A percentile compares a stretch with the other conserved stretches of the same genome.
Evolutionary conservation across 140 eudicot species (phyloP).

Genomic region (Cichorium intybus): DNA sequence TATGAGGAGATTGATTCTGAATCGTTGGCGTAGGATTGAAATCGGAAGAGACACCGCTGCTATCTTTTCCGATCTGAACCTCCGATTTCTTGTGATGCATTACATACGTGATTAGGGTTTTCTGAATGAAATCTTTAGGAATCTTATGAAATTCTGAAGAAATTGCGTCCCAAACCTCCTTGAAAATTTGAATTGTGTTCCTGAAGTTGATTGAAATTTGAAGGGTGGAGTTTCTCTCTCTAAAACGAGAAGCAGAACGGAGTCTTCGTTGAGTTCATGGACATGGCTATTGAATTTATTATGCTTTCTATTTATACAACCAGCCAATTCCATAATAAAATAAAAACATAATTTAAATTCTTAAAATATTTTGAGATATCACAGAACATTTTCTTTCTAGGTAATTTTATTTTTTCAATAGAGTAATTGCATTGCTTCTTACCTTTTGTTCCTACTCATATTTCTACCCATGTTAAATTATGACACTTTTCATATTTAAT

Average conservation of each 20-base stretch:
- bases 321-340: background rate
- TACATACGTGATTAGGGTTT: conserved; percentile 33
- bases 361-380: background rate
- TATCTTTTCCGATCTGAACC: conserved; percentile 96
- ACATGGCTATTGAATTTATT: conserved; percentile 19
- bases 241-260: conserved; percentile 45
- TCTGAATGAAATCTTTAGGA: background rate
- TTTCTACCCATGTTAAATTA: too few species aligned
- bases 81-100: conserved; percentile 99
- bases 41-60: conserved; percentile 98
- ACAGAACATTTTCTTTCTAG: background rate
- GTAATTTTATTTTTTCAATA: too few species aligned
- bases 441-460: too few species aligned
- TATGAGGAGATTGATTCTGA: conserved; percentile 6
- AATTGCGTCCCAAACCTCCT: background rate
- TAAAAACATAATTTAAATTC: background rate
- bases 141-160: background rate
- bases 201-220: background rate
- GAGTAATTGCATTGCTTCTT: too few species aligned
- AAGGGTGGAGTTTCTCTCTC: conserved; percentile 20
- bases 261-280: conserved; percentile 56
- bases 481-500: too few species aligned
- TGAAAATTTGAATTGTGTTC: background rate
- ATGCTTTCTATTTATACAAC: conserved; percentile 28
- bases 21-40: conserved; percentile 69